phyloP scores from a whole-genome alignment of 306 rosid genomes.

The Fragaria iinumae region DNA sequence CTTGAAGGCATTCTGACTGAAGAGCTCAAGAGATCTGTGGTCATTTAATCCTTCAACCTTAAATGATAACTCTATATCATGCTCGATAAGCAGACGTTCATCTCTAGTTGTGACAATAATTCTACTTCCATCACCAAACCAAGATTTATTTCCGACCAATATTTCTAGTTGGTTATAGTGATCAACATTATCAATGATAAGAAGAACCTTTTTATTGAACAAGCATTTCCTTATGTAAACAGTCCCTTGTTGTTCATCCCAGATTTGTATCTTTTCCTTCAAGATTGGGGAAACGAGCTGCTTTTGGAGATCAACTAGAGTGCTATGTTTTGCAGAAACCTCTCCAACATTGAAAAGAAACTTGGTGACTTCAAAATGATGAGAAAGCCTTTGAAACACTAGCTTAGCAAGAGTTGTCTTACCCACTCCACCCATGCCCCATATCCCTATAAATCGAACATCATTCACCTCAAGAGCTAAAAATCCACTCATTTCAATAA shows the following conservation, averaged over 20 bases:
- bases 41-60: background rate
- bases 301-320: background rate
- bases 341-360: no score
- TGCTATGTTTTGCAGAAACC: no score
- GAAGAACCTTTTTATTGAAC: background rate
- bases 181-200: background rate
- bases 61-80: background rate
- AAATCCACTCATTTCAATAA: background rate
- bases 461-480: background rate
- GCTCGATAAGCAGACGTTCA: background rate
- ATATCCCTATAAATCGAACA: background rate
- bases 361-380: background rate
- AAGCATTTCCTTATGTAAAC: background rate
- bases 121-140: background rate
- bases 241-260: background rate
- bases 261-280: background rate
- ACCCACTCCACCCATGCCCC: background rate
- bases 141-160: background rate
- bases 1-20: conserved; percentile 1
- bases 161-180: background rate
- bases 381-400: background rate
- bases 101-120: background rate
- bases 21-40: background rate
- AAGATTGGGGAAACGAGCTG: background rate
- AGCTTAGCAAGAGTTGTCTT: background rate